Base-by-base conservation (phyloP, 805 yeast species). In the Candida verbasci region DNA sequence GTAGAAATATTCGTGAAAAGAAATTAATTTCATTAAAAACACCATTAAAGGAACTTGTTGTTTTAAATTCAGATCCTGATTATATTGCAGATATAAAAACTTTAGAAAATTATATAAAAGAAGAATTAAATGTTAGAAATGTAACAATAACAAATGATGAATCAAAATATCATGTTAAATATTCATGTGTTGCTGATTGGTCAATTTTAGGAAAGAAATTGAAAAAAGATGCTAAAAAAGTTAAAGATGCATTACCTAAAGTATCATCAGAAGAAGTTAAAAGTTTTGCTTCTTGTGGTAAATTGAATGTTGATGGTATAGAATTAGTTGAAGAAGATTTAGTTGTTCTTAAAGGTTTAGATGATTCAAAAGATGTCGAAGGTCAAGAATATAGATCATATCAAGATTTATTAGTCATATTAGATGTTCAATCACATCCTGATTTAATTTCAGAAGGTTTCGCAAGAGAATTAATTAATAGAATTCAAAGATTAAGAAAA, bases 131-230 rank as follows among this genome's bases (percentile, higher is more conserved):
- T 56, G 84, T 93, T 42, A 84, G 96, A 62, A 93, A 86, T 49
- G 60, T 93, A 37, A 69, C 86, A 51, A 82, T 93, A 52, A 88
- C 97, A 15, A 73, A 85, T 17, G 96, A 93, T 56, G 99, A 93
- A 69, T 80, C 73, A 50, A 80, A 82, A 56, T 91, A 89, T 58
- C 93, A 89, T 52, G 97, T 93, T 43, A 85, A 82, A 58, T 91
- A 89, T 72, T 78, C 76, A 46, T 97, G 91, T 29, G 94, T 86
- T 61, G 98, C 98, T 33, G 99, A 93, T 70, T 93, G 99, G 98
- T 96, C 97, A 40, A 86, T 88, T 15, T 75, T 93, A 49, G 99
- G 99, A 68, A 93, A 91, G 75, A 93, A 93, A 67, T 77, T 93
- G 64, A 91, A 88, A 79, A 80, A 82, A 58, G 97, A 89, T 52